phyloP scores from a whole-genome alignment of 75 land plant species.

The Pinus taeda region DNA sequence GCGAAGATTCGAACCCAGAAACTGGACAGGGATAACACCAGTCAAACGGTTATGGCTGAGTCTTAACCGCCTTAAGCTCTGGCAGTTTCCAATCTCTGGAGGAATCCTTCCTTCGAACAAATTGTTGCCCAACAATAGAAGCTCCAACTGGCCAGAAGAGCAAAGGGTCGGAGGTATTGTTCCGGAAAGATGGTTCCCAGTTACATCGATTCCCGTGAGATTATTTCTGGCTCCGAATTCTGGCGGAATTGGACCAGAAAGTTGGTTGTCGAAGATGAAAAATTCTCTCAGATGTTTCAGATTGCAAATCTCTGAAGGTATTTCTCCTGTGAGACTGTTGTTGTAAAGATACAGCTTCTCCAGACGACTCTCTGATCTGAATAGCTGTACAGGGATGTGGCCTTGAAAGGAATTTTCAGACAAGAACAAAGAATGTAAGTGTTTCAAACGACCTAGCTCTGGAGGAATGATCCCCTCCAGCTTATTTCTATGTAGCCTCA shows the following conservation, averaged over 20 bases:
- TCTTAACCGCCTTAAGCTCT: constrained; percentile 34
- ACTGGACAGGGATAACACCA: constrained; percentile 40
- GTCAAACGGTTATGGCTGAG: constrained; percentile 38
- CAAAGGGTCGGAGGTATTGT: constrained; percentile 52
- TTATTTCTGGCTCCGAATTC: constrained; percentile 43
- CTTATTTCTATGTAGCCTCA: constrained; percentile 32
- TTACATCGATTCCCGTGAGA: constrained; percentile 50
- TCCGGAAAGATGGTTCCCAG: constrained; percentile 52
- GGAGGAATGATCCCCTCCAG: constrained; percentile 53
- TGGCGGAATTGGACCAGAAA: constrained; percentile 60
- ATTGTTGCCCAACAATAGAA: constrained; percentile 37
- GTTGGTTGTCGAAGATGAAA: constrained; percentile 44
- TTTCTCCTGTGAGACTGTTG: constrained; percentile 56
- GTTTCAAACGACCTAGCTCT: constrained; percentile 33
- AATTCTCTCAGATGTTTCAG: constrained; percentile 34
- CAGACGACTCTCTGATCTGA: constrained; percentile 26
- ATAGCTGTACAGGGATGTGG: constrained; percentile 45
- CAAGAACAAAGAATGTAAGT: constrained; percentile 26
- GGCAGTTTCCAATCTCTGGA: constrained; percentile 31
- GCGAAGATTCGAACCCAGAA: constrained; percentile 5
- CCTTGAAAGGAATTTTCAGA: constrained; percentile 47
- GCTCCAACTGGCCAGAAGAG: constrained; percentile 17
- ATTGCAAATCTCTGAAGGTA: constrained; percentile 46
- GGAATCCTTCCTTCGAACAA: constrained; percentile 44
- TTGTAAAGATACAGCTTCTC: constrained; percentile 32